Evolutionary conservation across 148 eudicot species (phyloP).

Genomic region (Chenopodium formosanum): DNA sequence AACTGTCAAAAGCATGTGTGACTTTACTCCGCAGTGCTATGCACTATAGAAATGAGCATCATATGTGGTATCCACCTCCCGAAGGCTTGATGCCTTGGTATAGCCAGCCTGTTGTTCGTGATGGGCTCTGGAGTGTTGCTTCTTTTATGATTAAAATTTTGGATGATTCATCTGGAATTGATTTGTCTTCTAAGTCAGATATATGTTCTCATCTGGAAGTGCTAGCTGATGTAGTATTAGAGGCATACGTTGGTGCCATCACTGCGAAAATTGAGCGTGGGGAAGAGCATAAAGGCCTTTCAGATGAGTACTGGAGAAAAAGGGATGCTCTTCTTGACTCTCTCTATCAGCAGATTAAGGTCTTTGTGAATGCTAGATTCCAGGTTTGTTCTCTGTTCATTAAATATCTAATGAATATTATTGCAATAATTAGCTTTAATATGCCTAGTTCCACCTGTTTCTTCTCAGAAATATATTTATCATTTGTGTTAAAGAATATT

Average conservation of each 20-base stretch:
- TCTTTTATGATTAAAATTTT: conserved; percentile 66
- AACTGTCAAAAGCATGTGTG: conserved; percentile 74
- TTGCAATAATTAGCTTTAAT: neutral
- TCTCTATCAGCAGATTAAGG: conserved; percentile 78
- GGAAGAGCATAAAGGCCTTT: conserved; percentile 71
- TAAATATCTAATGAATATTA: neutral
- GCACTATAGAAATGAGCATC: conserved; percentile 73
- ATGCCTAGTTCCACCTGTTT: neutral
- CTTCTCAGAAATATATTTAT: no score
- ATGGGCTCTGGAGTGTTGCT: conserved; percentile 88
- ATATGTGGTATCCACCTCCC: conserved; percentile 89
- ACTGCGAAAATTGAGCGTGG: conserved; percentile 76
- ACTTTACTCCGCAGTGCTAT: conserved; percentile 55
- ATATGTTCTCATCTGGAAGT: conserved; percentile 65
- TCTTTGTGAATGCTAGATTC: conserved; percentile 45
- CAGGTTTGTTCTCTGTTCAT: conserved; percentile 45
- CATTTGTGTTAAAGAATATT: neutral
- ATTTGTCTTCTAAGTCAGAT: conserved; percentile 55
- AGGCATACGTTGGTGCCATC: conserved; percentile 83
- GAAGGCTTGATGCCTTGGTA: conserved; percentile 96
- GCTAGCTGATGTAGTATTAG: conserved; percentile 74
- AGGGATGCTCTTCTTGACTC: conserved; percentile 81
- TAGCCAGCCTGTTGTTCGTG: conserved; percentile 60
- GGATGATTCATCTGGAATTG: conserved; percentile 52
- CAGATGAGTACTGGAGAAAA: conserved; percentile 70